These are phyloP conservation scores for Aaosphaeria arxii DNA, from an alignment of 2,329 filamentous ascomycete species.

Conservation along the genomic window DNA sequence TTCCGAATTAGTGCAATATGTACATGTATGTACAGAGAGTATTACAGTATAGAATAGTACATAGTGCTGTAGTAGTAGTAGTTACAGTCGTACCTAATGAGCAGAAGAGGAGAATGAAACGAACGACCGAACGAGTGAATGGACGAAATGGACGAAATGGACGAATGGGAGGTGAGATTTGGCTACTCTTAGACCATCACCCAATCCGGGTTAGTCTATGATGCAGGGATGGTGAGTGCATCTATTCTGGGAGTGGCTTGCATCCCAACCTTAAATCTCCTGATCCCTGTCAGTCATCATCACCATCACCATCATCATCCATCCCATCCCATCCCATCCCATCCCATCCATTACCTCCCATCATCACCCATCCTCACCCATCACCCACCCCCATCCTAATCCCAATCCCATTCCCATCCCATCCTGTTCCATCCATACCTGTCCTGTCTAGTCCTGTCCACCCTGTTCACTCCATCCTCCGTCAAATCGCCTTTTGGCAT, in stretches of 20 bases:
- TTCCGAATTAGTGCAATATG: no score
- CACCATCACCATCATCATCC: not conserved
- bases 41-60: no score
- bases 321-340: not conserved
- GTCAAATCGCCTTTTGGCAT: no score
- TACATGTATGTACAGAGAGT: no score
- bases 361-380: not conserved
- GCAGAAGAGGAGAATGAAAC: no score
- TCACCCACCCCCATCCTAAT: not conserved
- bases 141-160: no score
- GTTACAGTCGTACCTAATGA: no score
- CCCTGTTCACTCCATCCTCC: no score
- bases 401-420: not conserved
- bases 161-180: no score
- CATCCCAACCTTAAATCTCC: conserved; percentile 31
- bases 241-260: conserved; percentile 41
- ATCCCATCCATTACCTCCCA: not conserved
- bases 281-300: conserved; percentile 15
- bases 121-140: not conserved
- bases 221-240: conserved; percentile 15
- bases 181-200: no score
- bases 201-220: conserved; percentile 3
- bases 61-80: no score
- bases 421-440: not conserved
- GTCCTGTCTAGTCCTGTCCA: no score